phyloP scores from a whole-genome alignment of 495 filamentous ascomycete species.

The Staphylotrichum longicolle region DNA sequence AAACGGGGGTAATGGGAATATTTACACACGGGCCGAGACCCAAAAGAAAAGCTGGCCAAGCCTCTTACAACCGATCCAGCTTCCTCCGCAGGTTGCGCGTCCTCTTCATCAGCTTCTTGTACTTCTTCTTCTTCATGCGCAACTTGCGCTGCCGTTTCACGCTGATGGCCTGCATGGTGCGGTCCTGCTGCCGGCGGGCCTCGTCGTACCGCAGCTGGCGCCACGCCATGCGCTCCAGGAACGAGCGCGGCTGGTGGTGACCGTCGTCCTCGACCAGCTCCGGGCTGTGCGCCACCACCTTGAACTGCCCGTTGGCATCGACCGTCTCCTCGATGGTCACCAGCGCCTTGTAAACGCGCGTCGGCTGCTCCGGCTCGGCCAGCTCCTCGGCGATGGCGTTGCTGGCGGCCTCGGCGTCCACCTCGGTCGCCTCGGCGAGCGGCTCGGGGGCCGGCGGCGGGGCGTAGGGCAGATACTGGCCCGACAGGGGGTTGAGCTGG shows the following conservation, averaged over 20 bases:
- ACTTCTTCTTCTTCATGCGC: conserved; percentile 99
- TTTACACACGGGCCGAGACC: conserved; percentile 24
- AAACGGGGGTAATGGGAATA: conserved; percentile 19
- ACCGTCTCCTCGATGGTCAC: conserved; percentile 79
- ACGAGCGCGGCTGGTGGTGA: conserved; percentile 37
- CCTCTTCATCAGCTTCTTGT: conserved; percentile 95
- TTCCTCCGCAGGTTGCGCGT: conserved; percentile 88
- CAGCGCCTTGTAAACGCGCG: conserved; percentile 71
- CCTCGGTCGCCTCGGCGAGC: conserved; percentile 42
- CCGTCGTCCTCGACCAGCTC: conserved; percentile 44
- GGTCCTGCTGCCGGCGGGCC: conserved; percentile 38
- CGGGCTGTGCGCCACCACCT: conserved; percentile 52
- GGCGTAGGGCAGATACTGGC: conserved; percentile 70
- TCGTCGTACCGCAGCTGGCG: conserved; percentile 52
- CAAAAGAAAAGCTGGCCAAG: too few relatives aligned
- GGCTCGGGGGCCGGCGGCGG: conserved; percentile 73
- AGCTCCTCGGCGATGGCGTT: conserved; percentile 37
- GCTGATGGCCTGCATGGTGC: conserved; percentile 65
- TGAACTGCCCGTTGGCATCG: conserved; percentile 64
- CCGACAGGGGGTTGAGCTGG: conserved; percentile 48
- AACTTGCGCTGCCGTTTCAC: conserved; percentile 83
- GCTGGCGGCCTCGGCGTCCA: conserved; percentile 34
- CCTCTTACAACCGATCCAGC: conserved; percentile 61
- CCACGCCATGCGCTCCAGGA: conserved; percentile 51
- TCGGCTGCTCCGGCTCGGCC: conserved; percentile 38